A percentile compares a stretch with the other conserved stretches of the same genome.
These are phyloP conservation scores for Ogataea nonfermentans DNA, from an alignment of 805 yeast species.

Conservation along the genomic window DNA sequence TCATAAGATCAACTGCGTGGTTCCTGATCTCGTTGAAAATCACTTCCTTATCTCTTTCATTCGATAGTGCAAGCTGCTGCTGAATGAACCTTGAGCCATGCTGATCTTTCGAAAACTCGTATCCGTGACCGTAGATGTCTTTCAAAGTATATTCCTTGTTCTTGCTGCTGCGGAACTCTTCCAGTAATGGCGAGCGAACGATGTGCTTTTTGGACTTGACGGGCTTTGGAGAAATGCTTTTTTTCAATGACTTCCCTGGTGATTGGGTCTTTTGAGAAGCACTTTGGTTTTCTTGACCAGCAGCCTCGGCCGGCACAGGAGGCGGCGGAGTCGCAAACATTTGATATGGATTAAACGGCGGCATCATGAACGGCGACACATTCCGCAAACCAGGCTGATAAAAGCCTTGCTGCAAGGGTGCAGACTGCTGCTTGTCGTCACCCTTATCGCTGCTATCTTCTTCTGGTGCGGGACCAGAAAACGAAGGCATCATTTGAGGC, in stretches of 20 bases:
- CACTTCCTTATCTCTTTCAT: constrained; percentile 68
- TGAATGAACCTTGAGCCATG: constrained; percentile 97
- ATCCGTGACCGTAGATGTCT: constrained; percentile 81
- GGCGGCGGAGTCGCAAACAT: constrained; percentile 19
- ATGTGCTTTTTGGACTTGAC: constrained; percentile 42
- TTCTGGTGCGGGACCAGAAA: constrained; percentile 1
- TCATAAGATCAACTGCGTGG: constrained; percentile 74
- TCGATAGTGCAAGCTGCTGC: constrained; percentile 68
- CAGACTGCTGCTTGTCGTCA: constrained; percentile 2
- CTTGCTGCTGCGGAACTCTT: constrained; percentile 73
- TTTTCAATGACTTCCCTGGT: constrained; percentile 17
- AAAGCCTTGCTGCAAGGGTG: constrained; percentile 16
- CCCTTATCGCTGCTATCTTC: constrained; percentile 6
- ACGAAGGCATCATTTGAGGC: constrained; percentile 16
- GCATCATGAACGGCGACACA: constrained; percentile 44
- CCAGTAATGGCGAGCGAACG: constrained; percentile 75
- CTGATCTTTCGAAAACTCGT: constrained; percentile 93
- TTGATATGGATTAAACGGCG: constrained; percentile 49
- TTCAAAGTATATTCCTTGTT: constrained; percentile 59
- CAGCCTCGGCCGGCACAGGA: constrained; percentile 1
- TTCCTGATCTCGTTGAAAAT: constrained; percentile 82
- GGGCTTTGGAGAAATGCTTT: constrained; percentile 25
- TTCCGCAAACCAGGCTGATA: constrained; percentile 29
- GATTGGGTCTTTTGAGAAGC: constrained; percentile 15
- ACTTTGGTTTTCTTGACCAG: constrained; percentile 3